Conservation (phyloP, 768 basidiomycete species). For the Russula sp. region DNA sequence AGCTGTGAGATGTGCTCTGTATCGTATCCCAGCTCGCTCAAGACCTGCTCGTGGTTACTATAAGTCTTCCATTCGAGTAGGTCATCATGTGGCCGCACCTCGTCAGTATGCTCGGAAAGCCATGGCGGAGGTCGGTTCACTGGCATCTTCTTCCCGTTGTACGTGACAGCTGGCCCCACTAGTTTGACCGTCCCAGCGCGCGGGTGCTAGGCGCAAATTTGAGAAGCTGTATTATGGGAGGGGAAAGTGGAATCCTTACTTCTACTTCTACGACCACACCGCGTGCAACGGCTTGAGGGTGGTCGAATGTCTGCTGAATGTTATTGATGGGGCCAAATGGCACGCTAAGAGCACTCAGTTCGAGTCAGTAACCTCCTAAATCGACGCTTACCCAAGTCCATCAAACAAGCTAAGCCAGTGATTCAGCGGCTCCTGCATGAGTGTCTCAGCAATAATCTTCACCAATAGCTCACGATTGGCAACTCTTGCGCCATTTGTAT, state of each 20-base stretch:
- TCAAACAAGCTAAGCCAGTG: slow-evolving; percentile 72
- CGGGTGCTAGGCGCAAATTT: slow-evolving; percentile 27
- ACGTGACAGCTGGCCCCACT: slow-evolving; percentile 36
- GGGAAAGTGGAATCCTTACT: slow-evolving; percentile 38
- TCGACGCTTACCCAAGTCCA: slow-evolving; percentile 64
- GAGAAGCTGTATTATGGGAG: not conserved
- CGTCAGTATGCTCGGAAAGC: slow-evolving; percentile 39
- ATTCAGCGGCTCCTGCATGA: slow-evolving; percentile 53
- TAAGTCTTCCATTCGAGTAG: not conserved
- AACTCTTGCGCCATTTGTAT: slow-evolving; percentile 71
- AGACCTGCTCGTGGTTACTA: slow-evolving; percentile 7
- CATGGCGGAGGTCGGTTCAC: slow-evolving; percentile 39
- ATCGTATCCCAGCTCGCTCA: slow-evolving; percentile 19
- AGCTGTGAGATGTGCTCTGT: too few relatives aligned
- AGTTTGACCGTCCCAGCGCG: slow-evolving; percentile 40
- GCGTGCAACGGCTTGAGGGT: slow-evolving; percentile 79
- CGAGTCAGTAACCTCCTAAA: not conserved
- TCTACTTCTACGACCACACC: slow-evolving; percentile 71
- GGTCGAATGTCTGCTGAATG: slow-evolving; percentile 82
- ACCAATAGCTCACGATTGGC: slow-evolving; percentile 66
- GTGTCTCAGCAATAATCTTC: slow-evolving; percentile 53
- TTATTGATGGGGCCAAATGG: slow-evolving; percentile 92
- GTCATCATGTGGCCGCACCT: slow-evolving; percentile 24
- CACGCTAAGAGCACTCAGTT: slow-evolving; percentile 41
- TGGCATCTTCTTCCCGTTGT: slow-evolving; percentile 36